Conservation (phyloP, 1,284 basidiomycete species). For the Coniferiporia weirii region DNA sequence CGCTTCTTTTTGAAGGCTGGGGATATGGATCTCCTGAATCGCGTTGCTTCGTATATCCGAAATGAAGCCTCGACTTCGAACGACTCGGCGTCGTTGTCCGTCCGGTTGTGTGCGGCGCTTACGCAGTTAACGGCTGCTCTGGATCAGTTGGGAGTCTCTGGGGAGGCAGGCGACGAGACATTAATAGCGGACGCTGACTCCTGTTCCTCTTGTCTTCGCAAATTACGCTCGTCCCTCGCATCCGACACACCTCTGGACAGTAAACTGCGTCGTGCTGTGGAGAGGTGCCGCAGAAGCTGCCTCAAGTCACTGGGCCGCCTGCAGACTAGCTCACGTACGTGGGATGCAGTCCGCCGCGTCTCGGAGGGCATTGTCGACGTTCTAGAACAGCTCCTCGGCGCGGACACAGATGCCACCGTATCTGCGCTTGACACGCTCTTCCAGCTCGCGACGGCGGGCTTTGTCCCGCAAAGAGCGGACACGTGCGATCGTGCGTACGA, state of each 20-base stretch:
- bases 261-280: conserved; percentile 48
- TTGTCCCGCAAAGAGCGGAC: conserved; percentile 42
- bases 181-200: background rate
- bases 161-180: conserved; percentile 20
- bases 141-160: conserved; percentile 1
- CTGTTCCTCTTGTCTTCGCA: background rate
- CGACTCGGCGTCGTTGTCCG: background rate
- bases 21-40: conserved; percentile 44
- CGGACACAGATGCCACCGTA: conserved; percentile 20
- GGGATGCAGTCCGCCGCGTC: conserved; percentile 9
- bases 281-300: conserved; percentile 48
- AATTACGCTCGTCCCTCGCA: background rate
- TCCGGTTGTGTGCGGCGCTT: conserved; percentile 1
- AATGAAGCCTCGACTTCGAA: conserved; percentile 20
- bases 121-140: conserved; percentile 1
- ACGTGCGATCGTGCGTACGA: conserved; percentile 46
- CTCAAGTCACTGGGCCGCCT: conserved; percentile 33
- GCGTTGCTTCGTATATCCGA: conserved; percentile 41
- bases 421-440: conserved; percentile 58
- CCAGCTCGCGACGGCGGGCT: conserved; percentile 45
- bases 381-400: conserved; percentile 27
- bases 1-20: conserved; percentile 35
- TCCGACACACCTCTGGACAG: conserved; percentile 22
- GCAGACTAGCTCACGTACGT: background rate
- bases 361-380: conserved; percentile 14